Evolutionary conservation across 257 asterid genomes (phyloP).

Genomic region (Salvia hispanica): DNA sequence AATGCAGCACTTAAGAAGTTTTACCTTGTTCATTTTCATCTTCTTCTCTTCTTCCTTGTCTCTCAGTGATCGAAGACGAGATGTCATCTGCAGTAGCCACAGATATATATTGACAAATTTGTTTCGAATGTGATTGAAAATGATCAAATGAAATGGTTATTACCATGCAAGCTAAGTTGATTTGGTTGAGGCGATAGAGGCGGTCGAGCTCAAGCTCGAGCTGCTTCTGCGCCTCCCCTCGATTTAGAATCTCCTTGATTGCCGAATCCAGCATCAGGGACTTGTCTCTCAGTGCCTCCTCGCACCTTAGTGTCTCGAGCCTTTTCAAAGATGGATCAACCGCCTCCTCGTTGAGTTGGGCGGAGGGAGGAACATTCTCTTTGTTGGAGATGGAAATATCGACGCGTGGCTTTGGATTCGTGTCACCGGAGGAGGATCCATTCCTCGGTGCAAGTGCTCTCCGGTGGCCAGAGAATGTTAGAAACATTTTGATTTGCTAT

Average conservation of each 20-base stretch:
- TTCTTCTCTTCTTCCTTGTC: constrained; percentile 59
- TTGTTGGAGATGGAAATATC: constrained; percentile 50
- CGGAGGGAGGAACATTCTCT: constrained; percentile 56
- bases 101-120: not conserved
- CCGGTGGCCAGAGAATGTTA: constrained; percentile 40
- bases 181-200: constrained; percentile 73
- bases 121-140: too few species aligned
- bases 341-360: constrained; percentile 25
- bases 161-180: constrained; percentile 69
- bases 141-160: not conserved
- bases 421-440: not conserved
- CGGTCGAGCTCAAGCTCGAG: constrained; percentile 91
- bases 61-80: constrained; percentile 63
- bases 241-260: constrained; percentile 49
- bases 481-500: constrained; percentile 34
- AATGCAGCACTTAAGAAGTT: not conserved
- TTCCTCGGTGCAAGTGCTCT: constrained; percentile 59
- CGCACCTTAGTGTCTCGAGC: constrained; percentile 60
- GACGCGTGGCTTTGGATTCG: constrained; percentile 26
- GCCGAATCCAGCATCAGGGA: constrained; percentile 52
- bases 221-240: constrained; percentile 74
- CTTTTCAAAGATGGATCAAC: constrained; percentile 23
- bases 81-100: constrained; percentile 39
- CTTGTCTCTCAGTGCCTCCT: constrained; percentile 56
- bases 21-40: constrained; percentile 31